These are phyloP conservation scores for Cryptococcus wingfieldii DNA, from an alignment of 1,284 basidiomycete species.

Conservation along the genomic window DNA sequence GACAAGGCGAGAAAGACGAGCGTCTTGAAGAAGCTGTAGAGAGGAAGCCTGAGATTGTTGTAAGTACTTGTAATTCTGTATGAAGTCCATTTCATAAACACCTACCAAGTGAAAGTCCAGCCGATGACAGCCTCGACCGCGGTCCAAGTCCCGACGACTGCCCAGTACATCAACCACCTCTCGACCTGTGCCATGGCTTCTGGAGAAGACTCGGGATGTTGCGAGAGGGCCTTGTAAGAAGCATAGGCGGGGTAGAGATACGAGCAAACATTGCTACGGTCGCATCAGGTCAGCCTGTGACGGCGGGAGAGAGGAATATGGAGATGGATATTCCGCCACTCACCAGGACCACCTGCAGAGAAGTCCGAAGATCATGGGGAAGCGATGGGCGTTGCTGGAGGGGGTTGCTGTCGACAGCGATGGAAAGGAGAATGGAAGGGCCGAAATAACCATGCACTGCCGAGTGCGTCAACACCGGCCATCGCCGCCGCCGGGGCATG, in stretches of 20 bases:
- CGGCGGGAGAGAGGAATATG: not conserved
- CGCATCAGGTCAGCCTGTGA: not conserved
- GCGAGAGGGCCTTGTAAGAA: conserved; percentile 54
- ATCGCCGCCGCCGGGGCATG: not conserved
- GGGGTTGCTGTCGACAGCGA: not conserved
- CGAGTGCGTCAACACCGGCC: not conserved
- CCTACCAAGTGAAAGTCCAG: conserved; percentile 67
- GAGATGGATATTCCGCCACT: not conserved
- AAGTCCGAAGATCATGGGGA: conserved; percentile 12
- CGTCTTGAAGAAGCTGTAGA: conserved; percentile 71
- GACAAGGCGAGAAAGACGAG: conserved; percentile 67
- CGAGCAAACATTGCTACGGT: conserved; percentile 33
- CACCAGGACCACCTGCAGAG: conserved; percentile 14
- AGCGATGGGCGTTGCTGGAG: not conserved
- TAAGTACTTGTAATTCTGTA: not conserved
- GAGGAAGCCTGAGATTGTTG: conserved; percentile 60
- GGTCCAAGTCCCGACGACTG: conserved; percentile 60
- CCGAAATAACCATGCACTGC: not conserved
- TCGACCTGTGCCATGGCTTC: conserved; percentile 56
- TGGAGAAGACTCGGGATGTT: conserved; percentile 57
- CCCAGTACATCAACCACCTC: conserved; percentile 52
- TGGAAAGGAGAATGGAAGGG: not conserved
- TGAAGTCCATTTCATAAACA: conserved; percentile 5
- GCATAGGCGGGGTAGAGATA: conserved; percentile 51
- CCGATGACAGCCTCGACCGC: conserved; percentile 66